These are phyloP conservation scores for Cenchrus americanus DNA, from an alignment of 176 grass and related monocot genomes.

Conservation along the genomic window DNA sequence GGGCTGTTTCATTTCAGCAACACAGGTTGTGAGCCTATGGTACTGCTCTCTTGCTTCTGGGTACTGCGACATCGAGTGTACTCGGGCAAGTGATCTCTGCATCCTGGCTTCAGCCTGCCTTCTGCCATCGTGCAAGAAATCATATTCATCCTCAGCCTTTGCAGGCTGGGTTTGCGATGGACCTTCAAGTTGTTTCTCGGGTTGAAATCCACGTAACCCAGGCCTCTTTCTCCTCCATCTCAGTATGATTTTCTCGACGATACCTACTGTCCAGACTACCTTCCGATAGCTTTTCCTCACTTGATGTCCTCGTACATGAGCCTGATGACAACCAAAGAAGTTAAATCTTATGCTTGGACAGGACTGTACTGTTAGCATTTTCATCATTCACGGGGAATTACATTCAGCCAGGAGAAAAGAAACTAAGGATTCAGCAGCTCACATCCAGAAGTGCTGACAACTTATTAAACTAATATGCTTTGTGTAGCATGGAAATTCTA, in stretches of 20 bases:
- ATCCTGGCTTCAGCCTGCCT: slow-evolving; percentile 79
- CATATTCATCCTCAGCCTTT: slow-evolving; percentile 67
- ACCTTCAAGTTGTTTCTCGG: slow-evolving; percentile 53
- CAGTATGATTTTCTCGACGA: slow-evolving; percentile 73
- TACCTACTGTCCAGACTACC: slow-evolving; percentile 75
- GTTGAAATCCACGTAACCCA: slow-evolving; percentile 52
- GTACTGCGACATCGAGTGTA: slow-evolving; percentile 87
- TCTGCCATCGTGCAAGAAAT: slow-evolving; percentile 79
- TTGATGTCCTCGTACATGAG: slow-evolving; percentile 83
- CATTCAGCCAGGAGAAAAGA: not conserved
- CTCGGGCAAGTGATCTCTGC: slow-evolving; percentile 69
- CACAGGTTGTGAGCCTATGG: slow-evolving; percentile 60
- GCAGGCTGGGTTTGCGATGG: slow-evolving; percentile 55
- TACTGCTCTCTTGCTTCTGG: slow-evolving; percentile 92
- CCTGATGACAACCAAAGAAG: slow-evolving; percentile 49
- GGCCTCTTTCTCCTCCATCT: slow-evolving; percentile 76
- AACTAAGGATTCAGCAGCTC: slow-evolving; percentile 4
- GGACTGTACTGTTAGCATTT: not conserved
- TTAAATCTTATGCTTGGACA: slow-evolving; percentile 30
- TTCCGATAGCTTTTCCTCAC: slow-evolving; percentile 70
- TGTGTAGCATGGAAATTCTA: not conserved
- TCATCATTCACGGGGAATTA: not conserved
- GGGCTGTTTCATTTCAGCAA: slow-evolving; percentile 69
- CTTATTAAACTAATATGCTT: not conserved
- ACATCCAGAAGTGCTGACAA: not conserved